phyloP scores from a whole-genome alignment of 2,329 filamentous ascomycete species.

The Tolypocladium tropicale region DNA sequence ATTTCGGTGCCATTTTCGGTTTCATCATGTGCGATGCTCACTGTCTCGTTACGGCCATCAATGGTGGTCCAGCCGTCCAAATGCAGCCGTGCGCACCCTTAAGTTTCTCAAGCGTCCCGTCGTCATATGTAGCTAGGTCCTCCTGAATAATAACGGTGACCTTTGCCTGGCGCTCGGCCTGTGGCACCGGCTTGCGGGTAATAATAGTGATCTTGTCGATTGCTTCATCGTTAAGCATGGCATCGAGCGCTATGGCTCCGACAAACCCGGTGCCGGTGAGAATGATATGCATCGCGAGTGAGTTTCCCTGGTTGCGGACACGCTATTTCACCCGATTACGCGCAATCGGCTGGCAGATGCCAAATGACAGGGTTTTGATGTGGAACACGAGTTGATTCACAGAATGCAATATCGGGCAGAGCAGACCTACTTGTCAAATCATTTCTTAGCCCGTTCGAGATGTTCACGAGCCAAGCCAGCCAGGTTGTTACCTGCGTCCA shows the following conservation, averaged over 20 bases:
- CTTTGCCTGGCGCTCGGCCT: slow-evolving; percentile 4
- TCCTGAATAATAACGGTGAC: slow-evolving; percentile 5
- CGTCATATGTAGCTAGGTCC: slow-evolving; percentile 2
- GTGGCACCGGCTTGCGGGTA: slow-evolving; percentile 2
- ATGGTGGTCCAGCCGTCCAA: slow-evolving; percentile 1
- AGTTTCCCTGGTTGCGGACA: background rate
- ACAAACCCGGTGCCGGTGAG: slow-evolving; percentile 6
- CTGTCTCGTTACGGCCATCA: background rate
- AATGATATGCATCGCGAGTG: slow-evolving; percentile 4
- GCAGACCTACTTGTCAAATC: too few species aligned
- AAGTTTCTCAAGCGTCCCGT: slow-evolving; percentile 2
- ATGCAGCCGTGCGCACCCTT: slow-evolving; percentile 4
- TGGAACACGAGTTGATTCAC: too few species aligned
- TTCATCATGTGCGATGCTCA: background rate
- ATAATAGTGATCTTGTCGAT: slow-evolving; percentile 7
- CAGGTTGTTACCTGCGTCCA: too few species aligned
- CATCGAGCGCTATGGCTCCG: slow-evolving; percentile 4
- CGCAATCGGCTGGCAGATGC: background rate
- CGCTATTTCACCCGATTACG: too few species aligned
- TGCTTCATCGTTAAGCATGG: slow-evolving; percentile 3
- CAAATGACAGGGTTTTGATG: too few species aligned
- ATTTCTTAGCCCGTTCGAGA: too few species aligned
- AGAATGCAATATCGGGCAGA: too few species aligned
- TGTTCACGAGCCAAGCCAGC: too few species aligned
- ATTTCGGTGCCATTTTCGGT: background rate